Percentiles rank a stretch among this genome's conserved stretches.
phyloP scores from a whole-genome alignment of 345 rosid genomes.

The Euphorbia lathyris region DNA sequence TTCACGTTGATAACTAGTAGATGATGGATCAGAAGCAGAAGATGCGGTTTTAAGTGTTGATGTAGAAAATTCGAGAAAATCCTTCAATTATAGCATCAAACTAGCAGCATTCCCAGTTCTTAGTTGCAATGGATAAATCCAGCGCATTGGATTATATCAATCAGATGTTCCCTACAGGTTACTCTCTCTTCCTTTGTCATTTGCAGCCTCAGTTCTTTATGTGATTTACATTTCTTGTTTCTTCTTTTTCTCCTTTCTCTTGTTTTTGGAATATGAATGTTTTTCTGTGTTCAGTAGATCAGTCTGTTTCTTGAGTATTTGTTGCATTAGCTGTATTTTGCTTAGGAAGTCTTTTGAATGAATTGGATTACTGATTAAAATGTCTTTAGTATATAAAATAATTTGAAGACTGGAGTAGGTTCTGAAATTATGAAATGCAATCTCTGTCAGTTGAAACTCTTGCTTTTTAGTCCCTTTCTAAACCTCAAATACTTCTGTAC shows the following conservation, averaged over 20 bases:
- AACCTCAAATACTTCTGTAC: neutral
- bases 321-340: neutral
- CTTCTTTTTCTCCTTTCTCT: neutral
- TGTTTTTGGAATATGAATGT: neutral
- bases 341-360: neutral
- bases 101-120: neutral
- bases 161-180: slow-evolving; percentile 99
- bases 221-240: neutral
- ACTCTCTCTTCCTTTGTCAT: neutral
- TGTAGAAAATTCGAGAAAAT: neutral
- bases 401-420: neutral
- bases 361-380: neutral
- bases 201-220: neutral
- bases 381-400: neutral
- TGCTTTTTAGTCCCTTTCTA: neutral
- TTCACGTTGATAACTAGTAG: neutral
- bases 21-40: neutral
- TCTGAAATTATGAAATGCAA: neutral
- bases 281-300: neutral
- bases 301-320: neutral
- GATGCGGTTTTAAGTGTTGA: neutral
- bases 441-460: neutral
- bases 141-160: slow-evolving; percentile 94
- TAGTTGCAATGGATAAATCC: slow-evolving; percentile 67
- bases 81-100: neutral